Evolutionary conservation across 768 basidiomycete genomes (phyloP).

Genomic region (Auricularia sp.): DNA sequence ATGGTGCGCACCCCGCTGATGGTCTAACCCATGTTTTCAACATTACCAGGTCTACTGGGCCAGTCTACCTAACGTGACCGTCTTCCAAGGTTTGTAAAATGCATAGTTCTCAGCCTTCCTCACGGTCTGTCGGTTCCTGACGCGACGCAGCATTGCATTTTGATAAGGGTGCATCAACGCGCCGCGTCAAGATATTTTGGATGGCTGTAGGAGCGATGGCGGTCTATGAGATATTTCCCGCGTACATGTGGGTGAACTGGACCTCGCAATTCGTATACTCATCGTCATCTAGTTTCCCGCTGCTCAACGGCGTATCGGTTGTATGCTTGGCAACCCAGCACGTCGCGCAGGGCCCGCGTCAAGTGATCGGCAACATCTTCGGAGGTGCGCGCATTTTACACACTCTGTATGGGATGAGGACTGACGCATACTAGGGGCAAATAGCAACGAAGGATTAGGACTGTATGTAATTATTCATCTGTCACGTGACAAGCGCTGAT

Average conservation of each 20-base stretch:
- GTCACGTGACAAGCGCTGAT: constrained; percentile 40
- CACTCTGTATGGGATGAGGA: too few species aligned
- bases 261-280: neutral
- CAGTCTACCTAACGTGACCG: constrained; percentile 47
- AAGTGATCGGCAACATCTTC: constrained; percentile 48
- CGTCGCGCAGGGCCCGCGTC: constrained; percentile 37
- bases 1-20: constrained; percentile 25
- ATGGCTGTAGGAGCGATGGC: constrained; percentile 11
- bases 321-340: constrained; percentile 41
- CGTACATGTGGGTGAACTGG: constrained; percentile 12
- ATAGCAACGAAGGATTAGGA: constrained; percentile 58
- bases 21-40: too few species aligned
- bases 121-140: neutral
- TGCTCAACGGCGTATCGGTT: constrained; percentile 17
- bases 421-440: constrained; percentile 17
- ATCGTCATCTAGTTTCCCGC: constrained; percentile 12
- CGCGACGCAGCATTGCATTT: constrained; percentile 10
- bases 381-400: constrained; percentile 32
- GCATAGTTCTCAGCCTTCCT: neutral
- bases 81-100: constrained; percentile 33
- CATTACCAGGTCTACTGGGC: constrained; percentile 35
- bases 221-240: constrained; percentile 14
- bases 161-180: constrained; percentile 7
- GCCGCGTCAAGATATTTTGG: constrained; percentile 17
- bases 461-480: constrained; percentile 43